Evolutionary conservation across 345 rosid genomes (phyloP).

Genomic region (Abelmoschus esculentus): DNA sequence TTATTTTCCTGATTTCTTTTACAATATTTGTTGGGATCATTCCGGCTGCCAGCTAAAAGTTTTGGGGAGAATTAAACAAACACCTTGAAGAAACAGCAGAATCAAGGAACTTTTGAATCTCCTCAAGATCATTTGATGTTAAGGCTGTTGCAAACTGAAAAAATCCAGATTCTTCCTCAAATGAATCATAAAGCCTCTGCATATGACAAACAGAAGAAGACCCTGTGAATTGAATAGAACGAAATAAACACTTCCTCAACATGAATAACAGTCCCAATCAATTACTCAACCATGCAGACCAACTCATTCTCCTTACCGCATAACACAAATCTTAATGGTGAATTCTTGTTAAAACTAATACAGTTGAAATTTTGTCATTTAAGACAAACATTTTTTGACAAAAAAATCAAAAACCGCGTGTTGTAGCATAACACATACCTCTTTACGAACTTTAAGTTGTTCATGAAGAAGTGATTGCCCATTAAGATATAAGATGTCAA

Average conservation of each 20-base stretch:
- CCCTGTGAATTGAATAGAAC: background rate
- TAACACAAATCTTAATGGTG: background rate
- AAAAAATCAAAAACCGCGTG: background rate
- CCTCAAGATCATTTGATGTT: conserved; percentile 83
- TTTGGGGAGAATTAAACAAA: conserved; percentile 15
- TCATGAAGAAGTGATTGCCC: conserved; percentile 75
- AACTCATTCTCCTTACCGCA: background rate
- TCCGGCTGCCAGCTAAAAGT: conserved; percentile 5
- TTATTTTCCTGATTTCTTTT: background rate
- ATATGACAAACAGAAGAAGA: conserved; percentile 5
- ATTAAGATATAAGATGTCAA: conserved; percentile 76
- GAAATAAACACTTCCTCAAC: background rate
- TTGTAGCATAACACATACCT: conserved; percentile 37
- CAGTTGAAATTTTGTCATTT: background rate
- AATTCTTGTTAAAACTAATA: background rate
- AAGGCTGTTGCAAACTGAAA: conserved; percentile 85
- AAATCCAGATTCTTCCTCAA: conserved; percentile 71
- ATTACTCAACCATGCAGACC: background rate
- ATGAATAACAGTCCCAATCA: background rate
- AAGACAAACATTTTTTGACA: background rate
- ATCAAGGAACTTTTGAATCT: conserved; percentile 84
- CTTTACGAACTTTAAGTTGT: conserved; percentile 62
- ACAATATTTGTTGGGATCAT: background rate
- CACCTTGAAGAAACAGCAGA: conserved; percentile 85
- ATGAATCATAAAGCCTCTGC: conserved; percentile 70